A percentile compares a stretch with the other conserved stretches of the same genome.
Conservation (phyloP, 805 yeast species). For the Komagataella kurtzmanii region DNA sequence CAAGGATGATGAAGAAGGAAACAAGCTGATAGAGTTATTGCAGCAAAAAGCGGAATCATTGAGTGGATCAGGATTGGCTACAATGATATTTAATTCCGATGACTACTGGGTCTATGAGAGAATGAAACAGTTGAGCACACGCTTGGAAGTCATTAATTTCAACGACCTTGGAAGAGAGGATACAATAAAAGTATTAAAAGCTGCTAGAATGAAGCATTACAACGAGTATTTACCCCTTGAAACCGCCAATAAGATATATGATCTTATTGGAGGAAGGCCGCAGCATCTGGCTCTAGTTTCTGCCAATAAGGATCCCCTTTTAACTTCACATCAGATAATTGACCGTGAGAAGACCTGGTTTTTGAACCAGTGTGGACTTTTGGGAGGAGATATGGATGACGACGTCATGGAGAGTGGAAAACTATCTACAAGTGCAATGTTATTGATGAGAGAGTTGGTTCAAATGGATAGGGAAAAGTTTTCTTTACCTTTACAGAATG, state of each 20-base stretch:
- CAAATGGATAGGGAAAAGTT: constrained; percentile 39
- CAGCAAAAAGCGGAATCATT: constrained; percentile 77
- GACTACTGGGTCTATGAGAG: constrained; percentile 84
- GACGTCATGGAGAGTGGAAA: constrained; percentile 81
- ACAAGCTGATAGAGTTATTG: constrained; percentile 52
- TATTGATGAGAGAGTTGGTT: constrained; percentile 56
- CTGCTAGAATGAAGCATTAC: constrained; percentile 31
- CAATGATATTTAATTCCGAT: constrained; percentile 63
- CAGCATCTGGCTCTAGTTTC: constrained; percentile 69
- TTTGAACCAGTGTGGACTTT: constrained; percentile 65
- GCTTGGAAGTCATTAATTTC: constrained; percentile 60
- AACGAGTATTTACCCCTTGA: constrained; percentile 24
- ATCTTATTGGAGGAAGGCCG: constrained; percentile 72
- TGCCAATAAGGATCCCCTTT: constrained; percentile 36
- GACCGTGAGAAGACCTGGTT: constrained; percentile 82
- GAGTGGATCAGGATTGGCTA: constrained; percentile 57
- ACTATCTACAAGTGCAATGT: constrained; percentile 62
- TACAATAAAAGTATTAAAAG: constrained; percentile 38
- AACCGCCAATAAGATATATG: constrained; percentile 41
- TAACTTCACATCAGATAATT: constrained; percentile 56
- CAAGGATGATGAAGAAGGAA: constrained; percentile 63
- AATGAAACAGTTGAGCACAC: constrained; percentile 55
- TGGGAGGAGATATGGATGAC: constrained; percentile 75
- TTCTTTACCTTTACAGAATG: background rate
- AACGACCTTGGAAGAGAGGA: constrained; percentile 45